phyloP scores from a whole-genome alignment of 1,139 yeast genomes.

The Candida tropicalis region DNA sequence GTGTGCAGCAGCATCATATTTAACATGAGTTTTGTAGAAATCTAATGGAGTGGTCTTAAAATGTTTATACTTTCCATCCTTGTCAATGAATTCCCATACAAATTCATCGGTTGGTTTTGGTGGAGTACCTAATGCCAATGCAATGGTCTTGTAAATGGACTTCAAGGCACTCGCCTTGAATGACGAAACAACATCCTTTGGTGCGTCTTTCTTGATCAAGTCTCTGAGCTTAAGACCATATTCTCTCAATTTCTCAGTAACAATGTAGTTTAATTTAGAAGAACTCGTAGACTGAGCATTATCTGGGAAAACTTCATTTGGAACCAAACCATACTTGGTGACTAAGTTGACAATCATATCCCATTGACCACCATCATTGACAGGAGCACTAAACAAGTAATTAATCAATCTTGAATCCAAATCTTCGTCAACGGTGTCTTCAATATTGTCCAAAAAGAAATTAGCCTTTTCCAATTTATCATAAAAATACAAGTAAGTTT shows the following conservation, averaged over 20 bases:
- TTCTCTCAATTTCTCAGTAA: conserved; percentile 72
- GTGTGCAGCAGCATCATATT: conserved; percentile 52
- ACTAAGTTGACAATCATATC: conserved; percentile 77
- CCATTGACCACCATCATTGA: conserved; percentile 85
- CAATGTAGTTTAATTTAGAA: conserved; percentile 56
- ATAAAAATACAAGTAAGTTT: conserved; percentile 41
- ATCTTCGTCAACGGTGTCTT: conserved; percentile 64
- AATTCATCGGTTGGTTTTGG: conserved; percentile 70
- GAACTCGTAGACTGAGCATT: conserved; percentile 64
- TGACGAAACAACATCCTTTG: conserved; percentile 22
- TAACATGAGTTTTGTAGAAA: conserved; percentile 59
- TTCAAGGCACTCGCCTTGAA: conserved; percentile 55
- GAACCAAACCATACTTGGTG: conserved; percentile 78
- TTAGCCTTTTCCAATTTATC: conserved; percentile 54
- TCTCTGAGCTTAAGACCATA: conserved; percentile 68
- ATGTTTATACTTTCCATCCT: conserved; percentile 62
- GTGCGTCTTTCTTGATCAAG: conserved; percentile 32
- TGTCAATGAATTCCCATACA: conserved; percentile 74
- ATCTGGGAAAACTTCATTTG: conserved; percentile 73
- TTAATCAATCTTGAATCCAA: conserved; percentile 71
- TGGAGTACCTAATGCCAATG: conserved; percentile 74
- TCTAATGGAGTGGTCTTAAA: conserved; percentile 62
- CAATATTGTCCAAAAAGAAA: conserved; percentile 72
- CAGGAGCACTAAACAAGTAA: conserved; percentile 63
- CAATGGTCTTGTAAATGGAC: conserved; percentile 62